Conservation (phyloP, 352 stramenopile species). For the Phytophthora parvispora region DNA sequence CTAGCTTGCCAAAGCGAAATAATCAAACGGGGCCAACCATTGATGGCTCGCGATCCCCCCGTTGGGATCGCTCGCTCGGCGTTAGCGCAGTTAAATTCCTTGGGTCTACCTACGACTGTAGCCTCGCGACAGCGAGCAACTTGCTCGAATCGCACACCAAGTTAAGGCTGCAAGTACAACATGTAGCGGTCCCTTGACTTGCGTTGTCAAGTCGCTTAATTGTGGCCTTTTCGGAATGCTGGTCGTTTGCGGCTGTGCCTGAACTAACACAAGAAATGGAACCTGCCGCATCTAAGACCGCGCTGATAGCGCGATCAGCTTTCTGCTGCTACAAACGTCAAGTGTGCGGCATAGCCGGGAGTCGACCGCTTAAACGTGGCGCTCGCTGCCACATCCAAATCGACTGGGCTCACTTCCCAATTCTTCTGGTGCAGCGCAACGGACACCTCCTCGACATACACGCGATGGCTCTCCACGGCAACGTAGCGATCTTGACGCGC, state of each 20-base stretch:
- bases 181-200: no score
- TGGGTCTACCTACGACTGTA: no score
- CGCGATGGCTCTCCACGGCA: constrained; percentile 55
- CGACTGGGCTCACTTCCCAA: constrained; percentile 19
- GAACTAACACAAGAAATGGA: neutral
- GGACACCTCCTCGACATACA: constrained; percentile 3
- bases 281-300: neutral
- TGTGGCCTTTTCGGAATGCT: constrained; percentile 15
- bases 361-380: neutral
- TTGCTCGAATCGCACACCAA: no score
- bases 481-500: constrained; percentile 67
- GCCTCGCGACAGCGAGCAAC: no score
- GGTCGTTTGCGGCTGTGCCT: constrained; percentile 10
- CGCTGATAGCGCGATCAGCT: constrained; percentile 18
- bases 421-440: constrained; percentile 34
- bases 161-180: no score
- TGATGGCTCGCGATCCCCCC: neutral
- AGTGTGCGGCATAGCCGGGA: no score
- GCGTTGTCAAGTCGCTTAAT: no score
- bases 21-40: neutral
- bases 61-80: neutral
- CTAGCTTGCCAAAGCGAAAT: neutral
- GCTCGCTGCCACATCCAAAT: constrained; percentile 5
- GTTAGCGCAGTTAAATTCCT: no score
- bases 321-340: constrained; percentile 14